These are phyloP conservation scores for Wickerhamiella kurtzmanii DNA, from an alignment of 805 yeast species.

Conservation along the genomic window DNA sequence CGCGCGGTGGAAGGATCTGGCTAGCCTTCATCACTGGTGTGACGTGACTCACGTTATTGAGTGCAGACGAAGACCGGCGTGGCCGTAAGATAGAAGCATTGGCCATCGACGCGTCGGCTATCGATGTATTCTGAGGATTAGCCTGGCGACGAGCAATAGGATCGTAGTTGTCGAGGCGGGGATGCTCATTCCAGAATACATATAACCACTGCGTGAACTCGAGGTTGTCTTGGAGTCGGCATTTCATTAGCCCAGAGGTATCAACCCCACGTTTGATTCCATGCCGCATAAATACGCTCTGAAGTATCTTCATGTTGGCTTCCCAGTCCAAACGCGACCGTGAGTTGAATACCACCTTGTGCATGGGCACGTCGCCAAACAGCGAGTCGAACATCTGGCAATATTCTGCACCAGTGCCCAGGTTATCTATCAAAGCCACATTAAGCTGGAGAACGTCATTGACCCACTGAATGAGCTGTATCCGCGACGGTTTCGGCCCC, in stretches of 20 bases:
- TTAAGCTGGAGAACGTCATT: conserved; percentile 53
- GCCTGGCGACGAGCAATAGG: conserved; percentile 42
- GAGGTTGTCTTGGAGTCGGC: conserved; percentile 84
- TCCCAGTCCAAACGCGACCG: conserved; percentile 62
- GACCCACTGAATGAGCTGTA: conserved; percentile 75
- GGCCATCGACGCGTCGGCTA: not conserved
- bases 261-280: conserved; percentile 61
- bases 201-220: conserved; percentile 91
- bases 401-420: conserved; percentile 92
- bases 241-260: conserved; percentile 69
- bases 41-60: not conserved
- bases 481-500: conserved; percentile 55
- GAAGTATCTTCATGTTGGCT: conserved; percentile 74
- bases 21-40: conserved; percentile 3
- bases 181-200: conserved; percentile 64
- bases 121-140: not conserved
- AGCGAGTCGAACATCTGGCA: conserved; percentile 85
- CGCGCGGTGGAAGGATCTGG: not conserved
- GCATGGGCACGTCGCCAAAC: conserved; percentile 69
- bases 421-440: conserved; percentile 72
- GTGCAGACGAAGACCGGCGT: not conserved
- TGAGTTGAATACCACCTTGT: conserved; percentile 59
- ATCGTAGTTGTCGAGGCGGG: conserved; percentile 58
- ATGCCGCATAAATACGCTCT: conserved; percentile 61
- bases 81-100: not conserved